Percentiles rank a stretch among this genome's conserved stretches.
Evolutionary conservation across 2,329 filamentous ascomycete species (phyloP).

Genomic region (Alternaria hordeiaustralica): DNA sequence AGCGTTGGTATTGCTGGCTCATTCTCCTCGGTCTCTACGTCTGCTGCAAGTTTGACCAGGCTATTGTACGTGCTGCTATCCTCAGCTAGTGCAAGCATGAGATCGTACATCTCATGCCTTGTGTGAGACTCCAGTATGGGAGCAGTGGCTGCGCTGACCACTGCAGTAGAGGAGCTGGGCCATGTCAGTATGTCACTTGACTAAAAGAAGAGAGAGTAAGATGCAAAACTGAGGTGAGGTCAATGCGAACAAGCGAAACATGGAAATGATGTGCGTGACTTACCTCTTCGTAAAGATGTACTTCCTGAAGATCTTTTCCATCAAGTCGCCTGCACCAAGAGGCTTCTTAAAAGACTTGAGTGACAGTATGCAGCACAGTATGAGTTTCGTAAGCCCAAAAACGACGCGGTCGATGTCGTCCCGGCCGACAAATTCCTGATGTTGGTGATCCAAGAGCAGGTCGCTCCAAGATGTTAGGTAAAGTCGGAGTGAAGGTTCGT

Average conservation of each 20-base stretch:
- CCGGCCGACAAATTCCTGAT: slow-evolving; percentile 45
- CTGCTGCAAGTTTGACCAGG: slow-evolving; percentile 36
- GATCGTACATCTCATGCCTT: slow-evolving; percentile 47
- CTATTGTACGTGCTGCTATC: slow-evolving; percentile 35
- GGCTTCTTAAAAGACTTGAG: slow-evolving; percentile 51
- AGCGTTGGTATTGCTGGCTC: slow-evolving; percentile 66
- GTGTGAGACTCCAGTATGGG: slow-evolving; percentile 47
- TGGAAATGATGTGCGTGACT: slow-evolving; percentile 3
- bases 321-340: slow-evolving; percentile 37
- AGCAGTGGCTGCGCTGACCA: slow-evolving; percentile 19
- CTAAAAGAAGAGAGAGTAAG: background rate
- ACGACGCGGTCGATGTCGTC: slow-evolving; percentile 46
- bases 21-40: slow-evolving; percentile 24
- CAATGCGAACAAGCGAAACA: background rate
- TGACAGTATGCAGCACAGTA: slow-evolving; percentile 48
- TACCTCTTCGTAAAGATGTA: slow-evolving; percentile 43
- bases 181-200: slow-evolving; percentile 2
- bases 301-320: slow-evolving; percentile 43
- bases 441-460: slow-evolving; percentile 42
- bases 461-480: slow-evolving; percentile 41
- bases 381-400: slow-evolving; percentile 49
- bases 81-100: slow-evolving; percentile 42
- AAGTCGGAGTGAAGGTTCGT: slow-evolving; percentile 38
- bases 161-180: slow-evolving; percentile 10
- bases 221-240: background rate